Base-by-base conservation (phyloP, 768 basidiomycete genomes). In the Suillus subluteus region DNA sequence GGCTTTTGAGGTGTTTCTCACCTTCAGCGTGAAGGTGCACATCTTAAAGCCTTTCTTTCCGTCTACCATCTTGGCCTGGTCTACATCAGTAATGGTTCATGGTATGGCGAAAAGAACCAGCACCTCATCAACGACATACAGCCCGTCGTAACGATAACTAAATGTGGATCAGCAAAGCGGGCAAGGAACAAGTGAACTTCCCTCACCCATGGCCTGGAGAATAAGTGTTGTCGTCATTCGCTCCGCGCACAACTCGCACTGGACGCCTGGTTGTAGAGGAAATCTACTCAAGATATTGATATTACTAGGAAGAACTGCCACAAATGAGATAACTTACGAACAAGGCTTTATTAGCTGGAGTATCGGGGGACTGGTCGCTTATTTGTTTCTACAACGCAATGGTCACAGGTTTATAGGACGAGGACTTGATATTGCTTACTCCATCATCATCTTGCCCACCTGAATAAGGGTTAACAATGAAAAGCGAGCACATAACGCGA, bases 231-330 rank as follows among this genome's bases (percentile, higher is more conserved):
- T n/a, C 4, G 0, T 38, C 13, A 23, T 56, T 72, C 32, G 30
- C 70, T 30, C 81, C 81, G n/a, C 82, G 74, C 37, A 81, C 54
- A 13, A 82, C 81, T 52, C 81, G 77, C 1, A 82, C 79, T 0
- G 80, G 81, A 21, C 70, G 71, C 40, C 65, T 71, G 1, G 72
- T 80, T 21, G 63, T 0, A 23, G 2, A 63, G 5, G 82, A 81
- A 13, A 77, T 58, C 78, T 82, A 52, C 18, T 58, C 26, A 16
- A 59, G 15, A 48, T 21, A 9, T 54, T 66, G 15, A 16, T 37
- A 16, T 30, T 6, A 32, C 68, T 23, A 68, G 46, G 15, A 40
- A 58, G 18, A 23, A 7, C 3, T 54, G 30, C 7, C 35, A 48
- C 4, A 40, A 9, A 48, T 2, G 30, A 7, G 8, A 32, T 38